These are phyloP conservation scores for Suhomyces panamericanus DNA, from an alignment of 1,139 yeast genomes.

Conservation along the genomic window DNA sequence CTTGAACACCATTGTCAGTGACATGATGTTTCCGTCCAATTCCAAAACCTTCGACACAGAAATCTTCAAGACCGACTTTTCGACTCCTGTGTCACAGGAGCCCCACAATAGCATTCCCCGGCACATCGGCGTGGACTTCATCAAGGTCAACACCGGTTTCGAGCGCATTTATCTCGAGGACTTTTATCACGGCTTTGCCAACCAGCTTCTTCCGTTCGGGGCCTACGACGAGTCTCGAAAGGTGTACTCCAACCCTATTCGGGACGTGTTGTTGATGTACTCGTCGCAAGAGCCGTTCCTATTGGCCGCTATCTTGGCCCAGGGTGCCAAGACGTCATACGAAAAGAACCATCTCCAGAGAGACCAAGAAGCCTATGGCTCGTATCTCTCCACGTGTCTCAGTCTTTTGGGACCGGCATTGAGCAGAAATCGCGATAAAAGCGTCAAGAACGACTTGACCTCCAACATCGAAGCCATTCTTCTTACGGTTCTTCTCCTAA, in stretches of 20 bases:
- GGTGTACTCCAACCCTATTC: constrained; percentile 54
- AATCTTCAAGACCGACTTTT: neutral
- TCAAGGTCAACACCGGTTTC: constrained; percentile 40
- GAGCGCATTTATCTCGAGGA: constrained; percentile 52
- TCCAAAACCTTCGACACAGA: constrained; percentile 11
- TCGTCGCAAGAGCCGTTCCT: constrained; percentile 63
- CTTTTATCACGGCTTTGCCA: constrained; percentile 61
- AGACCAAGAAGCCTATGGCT: constrained; percentile 65
- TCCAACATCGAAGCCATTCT: constrained; percentile 65
- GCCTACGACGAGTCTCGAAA: constrained; percentile 42
- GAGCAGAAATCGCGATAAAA: constrained; percentile 24
- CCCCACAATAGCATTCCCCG: constrained; percentile 22
- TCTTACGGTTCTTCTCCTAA: constrained; percentile 63
- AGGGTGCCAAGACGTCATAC: constrained; percentile 63
- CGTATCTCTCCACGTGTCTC: constrained; percentile 62
- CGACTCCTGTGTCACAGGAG: neutral
- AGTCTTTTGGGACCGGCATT: constrained; percentile 53
- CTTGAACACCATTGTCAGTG: constrained; percentile 43
- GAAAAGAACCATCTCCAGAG: constrained; percentile 44
- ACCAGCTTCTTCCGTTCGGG: constrained; percentile 62
- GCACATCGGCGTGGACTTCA: constrained; percentile 36
- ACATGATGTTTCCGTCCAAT: constrained; percentile 37
- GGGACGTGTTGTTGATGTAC: constrained; percentile 61
- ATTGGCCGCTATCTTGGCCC: constrained; percentile 68
- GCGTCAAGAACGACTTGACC: constrained; percentile 36